These are phyloP conservation scores for Gracilaria domingensis DNA, from an alignment of 23 red algal genomes.

Conservation along the genomic window DNA sequence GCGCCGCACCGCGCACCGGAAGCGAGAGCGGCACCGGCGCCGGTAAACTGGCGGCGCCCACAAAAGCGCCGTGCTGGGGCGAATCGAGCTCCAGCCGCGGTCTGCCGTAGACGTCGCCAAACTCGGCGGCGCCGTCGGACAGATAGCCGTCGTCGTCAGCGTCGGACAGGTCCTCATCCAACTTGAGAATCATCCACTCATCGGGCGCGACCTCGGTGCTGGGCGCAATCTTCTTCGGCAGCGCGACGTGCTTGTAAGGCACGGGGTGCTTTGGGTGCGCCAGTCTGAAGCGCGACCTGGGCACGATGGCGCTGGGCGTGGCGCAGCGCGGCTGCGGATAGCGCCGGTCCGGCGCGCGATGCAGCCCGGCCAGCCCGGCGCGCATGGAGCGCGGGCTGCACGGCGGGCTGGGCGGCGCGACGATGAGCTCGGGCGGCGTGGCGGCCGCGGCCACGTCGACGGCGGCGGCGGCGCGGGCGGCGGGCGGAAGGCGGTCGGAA, in stretches of 20 bases:
- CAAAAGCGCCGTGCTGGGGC: not conserved
- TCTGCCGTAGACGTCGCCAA: not conserved
- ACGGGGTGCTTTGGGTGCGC: too few species aligned
- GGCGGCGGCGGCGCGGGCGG: not conserved
- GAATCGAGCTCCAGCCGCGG: not conserved
- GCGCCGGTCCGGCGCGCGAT: not conserved
- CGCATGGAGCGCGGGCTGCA: not conserved
- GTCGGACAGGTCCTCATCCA: constrained; percentile 14
- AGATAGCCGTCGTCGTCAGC: not conserved
- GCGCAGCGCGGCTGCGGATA: not conserved
- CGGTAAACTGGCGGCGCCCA: not conserved
- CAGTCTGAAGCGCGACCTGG: not conserved
- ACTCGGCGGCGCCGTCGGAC: not conserved
- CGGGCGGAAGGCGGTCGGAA: too few species aligned
- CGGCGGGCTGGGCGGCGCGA: not conserved
- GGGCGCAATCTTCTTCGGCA: not conserved
- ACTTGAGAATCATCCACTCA: constrained; percentile 13
- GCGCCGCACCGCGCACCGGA: not conserved
- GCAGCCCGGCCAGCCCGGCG: not conserved
- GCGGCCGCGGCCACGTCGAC: not conserved
- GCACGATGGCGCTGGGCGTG: not conserved
- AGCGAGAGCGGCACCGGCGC: not conserved
- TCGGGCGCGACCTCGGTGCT: not conserved
- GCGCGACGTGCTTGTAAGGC: too few species aligned
- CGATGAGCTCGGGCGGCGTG: not conserved